phyloP scores from a whole-genome alignment of 495 filamentous ascomycete species.

The Filosporella fistucella region DNA sequence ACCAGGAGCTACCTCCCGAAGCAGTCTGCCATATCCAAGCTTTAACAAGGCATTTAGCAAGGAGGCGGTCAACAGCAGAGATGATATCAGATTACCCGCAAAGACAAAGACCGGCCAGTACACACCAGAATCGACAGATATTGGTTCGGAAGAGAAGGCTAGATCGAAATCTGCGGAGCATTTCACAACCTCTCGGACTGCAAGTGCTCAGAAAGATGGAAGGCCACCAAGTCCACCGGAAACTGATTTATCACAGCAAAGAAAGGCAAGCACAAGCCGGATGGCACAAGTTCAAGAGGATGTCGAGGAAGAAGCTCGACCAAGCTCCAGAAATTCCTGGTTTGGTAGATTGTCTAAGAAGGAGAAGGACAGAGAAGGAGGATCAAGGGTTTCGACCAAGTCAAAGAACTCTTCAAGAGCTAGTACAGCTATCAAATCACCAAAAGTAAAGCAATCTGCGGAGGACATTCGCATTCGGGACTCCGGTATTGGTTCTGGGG shows the following conservation, averaged over 20 bases:
- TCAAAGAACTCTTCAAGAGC: slow-evolving; percentile 38
- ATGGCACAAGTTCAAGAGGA: slow-evolving; percentile 23
- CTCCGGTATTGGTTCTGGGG: slow-evolving; percentile 30
- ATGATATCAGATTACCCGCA: slow-evolving; percentile 37
- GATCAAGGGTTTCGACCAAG: slow-evolving; percentile 40
- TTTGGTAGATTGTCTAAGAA: not conserved
- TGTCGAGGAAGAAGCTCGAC: slow-evolving; percentile 13
- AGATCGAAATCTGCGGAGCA: slow-evolving; percentile 24
- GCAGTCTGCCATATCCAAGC: slow-evolving; percentile 73
- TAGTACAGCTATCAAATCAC: slow-evolving; percentile 23
- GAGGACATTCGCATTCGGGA: slow-evolving; percentile 25
- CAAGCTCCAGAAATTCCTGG: slow-evolving; percentile 22
- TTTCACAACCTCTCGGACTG: slow-evolving; percentile 16
- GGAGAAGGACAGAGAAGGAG: slow-evolving; percentile 22
- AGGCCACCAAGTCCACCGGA: slow-evolving; percentile 52
- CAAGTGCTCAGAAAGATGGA: slow-evolving; percentile 27
- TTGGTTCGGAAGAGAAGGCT: slow-evolving; percentile 17
- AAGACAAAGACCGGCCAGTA: slow-evolving; percentile 16
- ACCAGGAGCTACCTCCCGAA: slow-evolving; percentile 34
- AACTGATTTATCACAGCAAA: slow-evolving; percentile 45
- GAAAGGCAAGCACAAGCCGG: slow-evolving; percentile 14
- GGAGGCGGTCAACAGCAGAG: slow-evolving; percentile 63
- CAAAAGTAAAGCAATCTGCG: not conserved
- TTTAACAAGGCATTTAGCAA: slow-evolving; percentile 91
- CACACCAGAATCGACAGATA: slow-evolving; percentile 26